Evolutionary conservation across 1,139 yeast species (phyloP).

Genomic region (Pneumocystis canis): DNA sequence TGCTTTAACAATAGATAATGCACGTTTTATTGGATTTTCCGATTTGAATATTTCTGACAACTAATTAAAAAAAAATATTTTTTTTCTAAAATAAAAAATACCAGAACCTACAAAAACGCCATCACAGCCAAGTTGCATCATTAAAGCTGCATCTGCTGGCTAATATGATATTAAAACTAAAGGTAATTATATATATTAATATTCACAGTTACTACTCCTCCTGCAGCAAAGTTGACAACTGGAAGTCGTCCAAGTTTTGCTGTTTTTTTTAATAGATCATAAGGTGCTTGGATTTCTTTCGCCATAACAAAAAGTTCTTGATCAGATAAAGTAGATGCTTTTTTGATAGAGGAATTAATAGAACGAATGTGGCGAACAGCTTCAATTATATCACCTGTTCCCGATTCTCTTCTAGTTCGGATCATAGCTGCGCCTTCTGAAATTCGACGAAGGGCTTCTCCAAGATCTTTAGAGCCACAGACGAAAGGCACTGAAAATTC

Average conservation of each 20-base stretch:
- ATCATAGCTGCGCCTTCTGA: constrained; percentile 82
- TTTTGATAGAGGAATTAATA: constrained; percentile 43
- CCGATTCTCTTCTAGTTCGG: constrained; percentile 81
- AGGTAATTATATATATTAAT: neutral
- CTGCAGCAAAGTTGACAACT: constrained; percentile 81
- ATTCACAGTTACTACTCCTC: constrained; percentile 58
- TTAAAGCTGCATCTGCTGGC: constrained; percentile 77
- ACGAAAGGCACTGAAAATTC: constrained; percentile 65
- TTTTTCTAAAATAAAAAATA: constrained; percentile 24
- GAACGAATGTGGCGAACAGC: constrained; percentile 66
- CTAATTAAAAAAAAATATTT: no score
- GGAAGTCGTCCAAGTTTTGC: constrained; percentile 51
- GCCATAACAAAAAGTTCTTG: constrained; percentile 42
- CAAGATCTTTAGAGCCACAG: constrained; percentile 73
- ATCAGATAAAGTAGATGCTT: constrained; percentile 31
- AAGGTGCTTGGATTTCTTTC: constrained; percentile 46
- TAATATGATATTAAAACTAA: neutral
- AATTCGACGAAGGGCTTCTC: constrained; percentile 72
- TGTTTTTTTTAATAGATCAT: constrained; percentile 37
- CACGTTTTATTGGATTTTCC: constrained; percentile 58
- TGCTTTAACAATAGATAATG: constrained; percentile 68
- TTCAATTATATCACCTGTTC: constrained; percentile 76
- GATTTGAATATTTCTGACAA: constrained; percentile 39
- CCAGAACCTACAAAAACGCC: constrained; percentile 90
- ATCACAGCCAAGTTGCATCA: constrained; percentile 85